phyloP scores from a whole-genome alignment of 2,329 filamentous ascomycete species.

The Emergomyces orientalis region DNA sequence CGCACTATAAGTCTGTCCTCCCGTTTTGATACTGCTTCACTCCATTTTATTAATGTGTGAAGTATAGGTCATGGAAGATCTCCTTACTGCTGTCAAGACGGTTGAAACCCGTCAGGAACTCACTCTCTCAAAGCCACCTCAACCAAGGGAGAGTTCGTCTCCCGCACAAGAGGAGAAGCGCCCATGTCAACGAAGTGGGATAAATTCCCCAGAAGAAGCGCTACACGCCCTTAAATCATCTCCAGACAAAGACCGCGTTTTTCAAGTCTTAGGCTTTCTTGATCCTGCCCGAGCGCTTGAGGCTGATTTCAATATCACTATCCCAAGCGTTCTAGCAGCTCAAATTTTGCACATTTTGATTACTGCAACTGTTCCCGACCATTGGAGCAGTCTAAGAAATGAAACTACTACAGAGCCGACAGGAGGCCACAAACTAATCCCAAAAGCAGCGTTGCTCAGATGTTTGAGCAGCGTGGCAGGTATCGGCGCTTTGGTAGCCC shows the following conservation, averaged over 20 bases:
- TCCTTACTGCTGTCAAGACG: slow-evolving; percentile 33
- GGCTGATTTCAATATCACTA: slow-evolving; percentile 46
- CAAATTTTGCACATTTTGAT: slow-evolving; percentile 69
- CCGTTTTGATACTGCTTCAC: background rate
- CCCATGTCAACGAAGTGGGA: background rate
- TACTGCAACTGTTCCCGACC: slow-evolving; percentile 66
- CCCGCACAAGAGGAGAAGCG: background rate
- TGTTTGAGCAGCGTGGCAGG: slow-evolving; percentile 67
- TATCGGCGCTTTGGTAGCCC: slow-evolving; percentile 65
- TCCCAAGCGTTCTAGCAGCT: slow-evolving; percentile 58
- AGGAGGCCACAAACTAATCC: slow-evolving; percentile 17
- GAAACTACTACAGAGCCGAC: slow-evolving; percentile 29
- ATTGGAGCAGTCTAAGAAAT: slow-evolving; percentile 57
- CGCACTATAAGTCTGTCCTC: background rate
- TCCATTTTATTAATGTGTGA: background rate
- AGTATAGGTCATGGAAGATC: slow-evolving; percentile 27
- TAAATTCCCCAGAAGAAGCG: slow-evolving; percentile 21
- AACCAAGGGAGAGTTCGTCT: background rate
- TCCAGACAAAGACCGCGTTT: slow-evolving; percentile 29
- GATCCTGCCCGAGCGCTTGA: slow-evolving; percentile 25
- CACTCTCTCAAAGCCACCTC: background rate
- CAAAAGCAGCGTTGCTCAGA: slow-evolving; percentile 44
- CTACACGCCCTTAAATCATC: slow-evolving; percentile 33
- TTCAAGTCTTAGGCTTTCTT: slow-evolving; percentile 25
- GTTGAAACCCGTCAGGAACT: slow-evolving; percentile 15